These are phyloP conservation scores for Bacterosira constricta DNA, from an alignment of 108 stramenopile genomes.

Conservation along the genomic window DNA sequence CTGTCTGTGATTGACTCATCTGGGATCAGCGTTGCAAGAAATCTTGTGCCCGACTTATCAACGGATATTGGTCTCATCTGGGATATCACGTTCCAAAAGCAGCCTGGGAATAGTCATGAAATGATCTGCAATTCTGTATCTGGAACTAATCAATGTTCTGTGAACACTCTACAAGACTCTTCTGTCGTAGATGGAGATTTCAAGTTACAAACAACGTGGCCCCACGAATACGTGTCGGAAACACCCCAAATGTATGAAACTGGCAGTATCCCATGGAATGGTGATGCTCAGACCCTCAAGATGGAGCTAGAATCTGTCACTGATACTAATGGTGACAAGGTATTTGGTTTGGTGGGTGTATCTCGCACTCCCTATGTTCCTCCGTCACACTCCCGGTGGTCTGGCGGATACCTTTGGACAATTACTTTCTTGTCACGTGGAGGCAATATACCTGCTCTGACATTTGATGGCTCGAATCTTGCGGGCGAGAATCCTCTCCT, in stretches of 20 bases:
- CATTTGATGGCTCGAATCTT: slow-evolving; percentile 22
- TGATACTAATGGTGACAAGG: slow-evolving; percentile 38
- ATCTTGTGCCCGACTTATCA: slow-evolving; percentile 25
- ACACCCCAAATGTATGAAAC: slow-evolving; percentile 34
- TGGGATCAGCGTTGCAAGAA: slow-evolving; percentile 45
- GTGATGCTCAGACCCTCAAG: slow-evolving; percentile 32
- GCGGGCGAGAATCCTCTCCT: slow-evolving; percentile 27
- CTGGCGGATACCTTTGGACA: slow-evolving; percentile 84
- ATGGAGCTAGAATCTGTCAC: slow-evolving; percentile 34
- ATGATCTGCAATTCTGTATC: slow-evolving; percentile 50
- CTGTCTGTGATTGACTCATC: slow-evolving; percentile 44
- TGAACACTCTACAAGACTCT: slow-evolving; percentile 49
- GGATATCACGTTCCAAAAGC: slow-evolving; percentile 53
- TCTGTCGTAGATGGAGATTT: slow-evolving; percentile 53
- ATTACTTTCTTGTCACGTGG: slow-evolving; percentile 64
- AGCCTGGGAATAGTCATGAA: slow-evolving; percentile 53
- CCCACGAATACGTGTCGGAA: slow-evolving; percentile 61
- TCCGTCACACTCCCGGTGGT: slow-evolving; percentile 59
- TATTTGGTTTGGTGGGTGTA: slow-evolving; percentile 67
- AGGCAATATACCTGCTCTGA: slow-evolving; percentile 76
- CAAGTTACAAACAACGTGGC: slow-evolving; percentile 51
- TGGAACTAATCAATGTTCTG: slow-evolving; percentile 33
- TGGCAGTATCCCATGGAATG: slow-evolving; percentile 45
- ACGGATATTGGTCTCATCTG: slow-evolving; percentile 54
- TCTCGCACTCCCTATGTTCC: slow-evolving; percentile 56